phyloP scores from a whole-genome alignment of 2,329 filamentous ascomycete species.

The Aspergillus luchuensis region DNA sequence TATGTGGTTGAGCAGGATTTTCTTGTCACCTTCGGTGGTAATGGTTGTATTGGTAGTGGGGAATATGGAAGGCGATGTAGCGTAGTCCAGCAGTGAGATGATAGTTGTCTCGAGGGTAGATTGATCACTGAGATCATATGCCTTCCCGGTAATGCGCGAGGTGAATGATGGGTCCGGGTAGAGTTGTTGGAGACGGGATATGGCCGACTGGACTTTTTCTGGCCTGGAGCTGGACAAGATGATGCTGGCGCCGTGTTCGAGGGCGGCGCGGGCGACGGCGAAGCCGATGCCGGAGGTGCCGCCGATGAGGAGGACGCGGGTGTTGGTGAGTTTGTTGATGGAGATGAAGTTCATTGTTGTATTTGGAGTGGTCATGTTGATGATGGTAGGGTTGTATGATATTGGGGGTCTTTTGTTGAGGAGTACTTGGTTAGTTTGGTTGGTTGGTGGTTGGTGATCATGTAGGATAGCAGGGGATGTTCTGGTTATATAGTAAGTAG shows the following conservation, averaged over 20 bases:
- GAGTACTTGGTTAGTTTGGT: no score
- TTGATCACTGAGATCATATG: slow-evolving; percentile 48
- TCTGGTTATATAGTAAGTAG: no score
- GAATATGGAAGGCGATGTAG: slow-evolving; percentile 19
- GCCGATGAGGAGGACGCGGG: slow-evolving; percentile 55
- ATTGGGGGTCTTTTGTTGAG: no score
- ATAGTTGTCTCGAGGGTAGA: slow-evolving; percentile 49
- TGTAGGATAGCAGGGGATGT: no score
- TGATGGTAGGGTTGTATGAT: no score
- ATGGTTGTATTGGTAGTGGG: slow-evolving; percentile 14
- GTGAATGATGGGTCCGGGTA: slow-evolving; percentile 42
- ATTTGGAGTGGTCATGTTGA: no score
- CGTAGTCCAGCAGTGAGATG: slow-evolving; percentile 44
- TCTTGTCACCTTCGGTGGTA: no score
- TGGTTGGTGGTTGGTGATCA: no score
- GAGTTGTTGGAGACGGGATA: slow-evolving; percentile 42
- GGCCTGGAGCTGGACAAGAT: slow-evolving; percentile 51
- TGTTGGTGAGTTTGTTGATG: slow-evolving; percentile 47
- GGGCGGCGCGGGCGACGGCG: slow-evolving; percentile 52
- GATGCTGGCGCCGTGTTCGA: slow-evolving; percentile 53
- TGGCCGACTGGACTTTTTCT: slow-evolving; percentile 43
- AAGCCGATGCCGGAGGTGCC: slow-evolving; percentile 57
- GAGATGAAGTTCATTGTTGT: slow-evolving; percentile 18
- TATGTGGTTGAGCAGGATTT: slow-evolving; percentile 51
- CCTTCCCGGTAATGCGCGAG: slow-evolving; percentile 43